Conservation (phyloP, 2,329 filamentous ascomycete species). For the Akanthomyces uredinophilus region DNA sequence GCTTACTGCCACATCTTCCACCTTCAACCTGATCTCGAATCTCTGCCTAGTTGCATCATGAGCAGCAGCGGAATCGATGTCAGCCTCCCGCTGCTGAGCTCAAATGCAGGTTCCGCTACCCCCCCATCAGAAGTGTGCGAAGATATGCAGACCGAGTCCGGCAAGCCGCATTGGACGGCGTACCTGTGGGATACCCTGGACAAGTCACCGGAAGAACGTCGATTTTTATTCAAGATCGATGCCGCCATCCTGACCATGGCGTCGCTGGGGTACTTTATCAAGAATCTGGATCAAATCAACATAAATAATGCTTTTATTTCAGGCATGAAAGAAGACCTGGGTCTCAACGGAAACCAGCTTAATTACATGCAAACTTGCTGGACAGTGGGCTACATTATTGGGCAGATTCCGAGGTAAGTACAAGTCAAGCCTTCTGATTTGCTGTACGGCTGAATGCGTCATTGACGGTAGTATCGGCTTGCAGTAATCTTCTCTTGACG, state of each 20-base stretch:
- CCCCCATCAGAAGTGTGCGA: not conserved
- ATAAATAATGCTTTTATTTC: constrained; percentile 41
- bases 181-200: not conserved
- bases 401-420: constrained; percentile 29
- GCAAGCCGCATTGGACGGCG: too few species aligned
- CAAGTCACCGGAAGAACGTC: constrained; percentile 25
- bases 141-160: not conserved
- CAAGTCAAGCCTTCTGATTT: not conserved
- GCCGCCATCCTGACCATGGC: constrained; percentile 31
- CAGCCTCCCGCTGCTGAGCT: not conserved
- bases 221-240: constrained; percentile 31
- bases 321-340: constrained; percentile 40
- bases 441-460: too few species aligned
- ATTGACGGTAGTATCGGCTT: not conserved
- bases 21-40: not conserved
- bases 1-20: not conserved
- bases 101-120: not conserved
- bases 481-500: constrained; percentile 32
- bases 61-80: not conserved
- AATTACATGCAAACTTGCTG: constrained; percentile 50
- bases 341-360: constrained; percentile 43
- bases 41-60: not conserved
- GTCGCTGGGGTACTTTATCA: constrained; percentile 30
- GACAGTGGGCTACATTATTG: constrained; percentile 56
- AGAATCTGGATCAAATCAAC: constrained; percentile 35